Percentiles rank a stretch among this genome's conserved stretches.
Evolutionary conservation across 2,329 filamentous ascomycete species (phyloP).

Genomic region (Delphinella strobiligena): DNA sequence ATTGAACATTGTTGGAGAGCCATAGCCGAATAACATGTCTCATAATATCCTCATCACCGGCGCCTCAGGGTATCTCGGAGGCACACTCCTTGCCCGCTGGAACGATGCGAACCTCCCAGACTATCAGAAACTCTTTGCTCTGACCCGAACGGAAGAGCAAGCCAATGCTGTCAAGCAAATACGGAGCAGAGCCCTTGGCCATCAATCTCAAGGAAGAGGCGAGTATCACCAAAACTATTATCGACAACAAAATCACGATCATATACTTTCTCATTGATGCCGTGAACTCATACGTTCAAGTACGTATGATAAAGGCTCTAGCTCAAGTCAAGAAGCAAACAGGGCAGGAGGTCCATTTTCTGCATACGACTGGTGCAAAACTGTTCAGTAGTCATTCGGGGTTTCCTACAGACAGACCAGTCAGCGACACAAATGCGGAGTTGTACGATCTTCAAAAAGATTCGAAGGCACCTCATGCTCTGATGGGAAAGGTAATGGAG

Average conservation of each 20-base stretch:
- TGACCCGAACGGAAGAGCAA: slow-evolving; percentile 36
- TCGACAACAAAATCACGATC: slow-evolving; percentile 34
- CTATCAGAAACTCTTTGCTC: slow-evolving; percentile 34
- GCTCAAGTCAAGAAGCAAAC: slow-evolving; percentile 30
- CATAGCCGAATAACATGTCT: no score
- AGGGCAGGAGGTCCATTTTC: slow-evolving; percentile 34
- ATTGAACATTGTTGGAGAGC: no score
- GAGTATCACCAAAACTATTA: slow-evolving; percentile 25
- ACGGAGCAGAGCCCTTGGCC: slow-evolving; percentile 30
- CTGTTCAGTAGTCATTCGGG: slow-evolving; percentile 38
- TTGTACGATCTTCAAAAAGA: slow-evolving; percentile 34
- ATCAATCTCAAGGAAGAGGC: slow-evolving; percentile 28
- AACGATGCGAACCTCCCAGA: slow-evolving; percentile 25
- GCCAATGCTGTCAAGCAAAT: slow-evolving; percentile 30
- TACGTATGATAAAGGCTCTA: slow-evolving; percentile 34
- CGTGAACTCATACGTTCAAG: slow-evolving; percentile 19
- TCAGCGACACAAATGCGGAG: slow-evolving; percentile 33
- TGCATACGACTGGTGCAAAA: slow-evolving; percentile 43
- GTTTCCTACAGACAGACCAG: slow-evolving; percentile 26
- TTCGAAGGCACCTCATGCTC: slow-evolving; percentile 14
- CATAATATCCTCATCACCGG: slow-evolving; percentile 39
- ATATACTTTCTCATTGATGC: slow-evolving; percentile 39
- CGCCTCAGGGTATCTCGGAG: slow-evolving; percentile 42
- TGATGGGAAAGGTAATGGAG: slow-evolving; percentile 17
- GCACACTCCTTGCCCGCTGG: slow-evolving; percentile 33